Percentiles rank a stretch among this genome's conserved stretches.
Evolutionary conservation across 805 yeast species (phyloP).

Genomic region (Saturnispora diversa): DNA sequence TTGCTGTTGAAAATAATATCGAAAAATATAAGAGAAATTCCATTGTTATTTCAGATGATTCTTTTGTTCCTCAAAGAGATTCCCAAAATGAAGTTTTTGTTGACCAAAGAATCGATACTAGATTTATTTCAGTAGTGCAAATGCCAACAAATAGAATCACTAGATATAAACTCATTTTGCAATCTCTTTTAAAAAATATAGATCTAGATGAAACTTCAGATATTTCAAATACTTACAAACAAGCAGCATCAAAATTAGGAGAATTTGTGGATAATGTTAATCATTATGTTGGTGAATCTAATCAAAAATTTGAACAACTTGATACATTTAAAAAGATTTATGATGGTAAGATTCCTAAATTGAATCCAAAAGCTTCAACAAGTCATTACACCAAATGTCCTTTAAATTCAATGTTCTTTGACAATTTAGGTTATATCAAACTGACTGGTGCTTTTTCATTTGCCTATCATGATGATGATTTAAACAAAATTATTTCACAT

Average conservation of each 20-base stretch:
- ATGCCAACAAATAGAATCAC: slow-evolving; percentile 44
- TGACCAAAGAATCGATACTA: slow-evolving; percentile 40
- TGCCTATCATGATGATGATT: slow-evolving; percentile 32
- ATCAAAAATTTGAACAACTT: slow-evolving; percentile 16
- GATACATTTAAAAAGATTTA: slow-evolving; percentile 17
- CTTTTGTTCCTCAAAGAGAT: slow-evolving; percentile 22
- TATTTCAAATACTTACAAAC: slow-evolving; percentile 24
- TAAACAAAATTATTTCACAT: slow-evolving; percentile 10
- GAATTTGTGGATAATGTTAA: slow-evolving; percentile 21
- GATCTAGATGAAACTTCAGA: slow-evolving; percentile 16
- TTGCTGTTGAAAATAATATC: slow-evolving; percentile 19
- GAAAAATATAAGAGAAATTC: slow-evolving; percentile 22
- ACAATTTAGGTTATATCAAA: slow-evolving; percentile 40
- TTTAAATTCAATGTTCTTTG: slow-evolving; percentile 28
- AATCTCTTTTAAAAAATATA: slow-evolving; percentile 30
- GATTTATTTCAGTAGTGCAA: slow-evolving; percentile 46
- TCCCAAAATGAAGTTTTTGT: slow-evolving; percentile 20
- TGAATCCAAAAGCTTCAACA: background rate
- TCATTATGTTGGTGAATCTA: slow-evolving; percentile 18
- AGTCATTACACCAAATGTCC: background rate
- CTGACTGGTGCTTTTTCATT: slow-evolving; percentile 37
- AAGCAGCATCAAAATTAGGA: slow-evolving; percentile 17
- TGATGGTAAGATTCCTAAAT: slow-evolving; percentile 2
- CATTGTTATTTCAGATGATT: slow-evolving; percentile 20
- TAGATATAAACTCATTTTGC: slow-evolving; percentile 45